A percentile compares a stretch with the other conserved stretches of the same genome.
Conservation (phyloP, 768 basidiomycete species). For the Boletus coccyginus region DNA sequence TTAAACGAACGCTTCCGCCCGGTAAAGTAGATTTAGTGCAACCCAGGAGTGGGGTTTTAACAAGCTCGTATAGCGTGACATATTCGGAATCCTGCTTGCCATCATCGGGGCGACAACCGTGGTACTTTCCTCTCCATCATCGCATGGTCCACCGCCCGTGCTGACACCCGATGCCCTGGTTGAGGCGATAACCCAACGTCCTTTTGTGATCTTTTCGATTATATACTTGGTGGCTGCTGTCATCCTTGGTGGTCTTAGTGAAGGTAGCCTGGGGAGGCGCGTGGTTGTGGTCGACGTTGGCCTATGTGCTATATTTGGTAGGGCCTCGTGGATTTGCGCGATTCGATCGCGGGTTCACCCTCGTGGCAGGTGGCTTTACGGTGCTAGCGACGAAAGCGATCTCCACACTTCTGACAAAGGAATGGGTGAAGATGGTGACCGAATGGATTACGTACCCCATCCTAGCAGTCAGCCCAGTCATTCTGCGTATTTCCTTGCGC, state of each 20-base stretch:
- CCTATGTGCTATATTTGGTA: constrained; percentile 82
- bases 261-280: constrained; percentile 55
- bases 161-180: constrained; percentile 68
- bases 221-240: constrained; percentile 57
- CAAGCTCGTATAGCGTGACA: constrained; percentile 53
- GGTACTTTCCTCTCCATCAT: constrained; percentile 76
- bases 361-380: constrained; percentile 76
- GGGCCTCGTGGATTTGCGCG: constrained; percentile 7
- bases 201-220: constrained; percentile 75
- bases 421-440: constrained; percentile 74
- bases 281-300: constrained; percentile 87
- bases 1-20: constrained; percentile 80
- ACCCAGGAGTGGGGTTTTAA: constrained; percentile 12
- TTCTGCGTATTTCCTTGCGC: neutral
- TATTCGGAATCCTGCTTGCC: constrained; percentile 76
- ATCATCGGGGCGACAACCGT: constrained; percentile 90
- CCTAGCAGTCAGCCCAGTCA: constrained; percentile 50
- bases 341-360: neutral
- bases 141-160: constrained; percentile 51
- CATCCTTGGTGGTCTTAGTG: constrained; percentile 64
- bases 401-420: constrained; percentile 77
- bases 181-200: constrained; percentile 61
- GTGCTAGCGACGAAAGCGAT: constrained; percentile 92
- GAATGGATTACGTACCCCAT: constrained; percentile 84
- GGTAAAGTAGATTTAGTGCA: constrained; percentile 37